These are phyloP conservation scores for Cadophora luteo-olivacea DNA, from an alignment of 2,329 filamentous ascomycete genomes.

Conservation along the genomic window DNA sequence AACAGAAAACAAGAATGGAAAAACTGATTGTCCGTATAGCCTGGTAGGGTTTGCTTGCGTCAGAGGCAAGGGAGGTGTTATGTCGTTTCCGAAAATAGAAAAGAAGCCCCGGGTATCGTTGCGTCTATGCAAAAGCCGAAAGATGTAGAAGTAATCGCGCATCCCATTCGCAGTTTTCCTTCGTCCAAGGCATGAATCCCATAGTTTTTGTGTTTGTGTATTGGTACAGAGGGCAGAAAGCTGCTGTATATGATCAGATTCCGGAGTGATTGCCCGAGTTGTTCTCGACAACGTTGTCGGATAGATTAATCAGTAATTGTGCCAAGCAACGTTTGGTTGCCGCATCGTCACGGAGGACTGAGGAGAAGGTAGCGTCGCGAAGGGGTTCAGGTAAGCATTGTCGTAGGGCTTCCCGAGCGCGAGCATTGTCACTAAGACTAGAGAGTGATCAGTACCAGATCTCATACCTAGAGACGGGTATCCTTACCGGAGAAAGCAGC, in stretches of 20 bases:
- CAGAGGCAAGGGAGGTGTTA: slow-evolving; percentile 31
- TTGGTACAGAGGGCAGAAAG: slow-evolving; percentile 40
- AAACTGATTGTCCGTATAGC: background rate
- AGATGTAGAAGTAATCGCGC: slow-evolving; percentile 33
- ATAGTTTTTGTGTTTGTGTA: slow-evolving; percentile 21
- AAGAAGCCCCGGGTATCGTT: slow-evolving; percentile 43
- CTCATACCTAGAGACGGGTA: background rate
- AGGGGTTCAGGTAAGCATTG: slow-evolving; percentile 98
- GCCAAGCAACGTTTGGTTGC: slow-evolving; percentile 97
- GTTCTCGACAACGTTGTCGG: slow-evolving; percentile 74
- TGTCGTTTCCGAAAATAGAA: slow-evolving; percentile 35
- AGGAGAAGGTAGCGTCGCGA: slow-evolving; percentile 96
- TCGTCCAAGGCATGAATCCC: slow-evolving; percentile 16
- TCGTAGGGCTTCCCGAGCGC: slow-evolving; percentile 90
- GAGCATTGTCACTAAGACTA: slow-evolving; percentile 93
- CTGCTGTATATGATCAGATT: slow-evolving; percentile 34
- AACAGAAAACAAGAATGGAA: background rate
- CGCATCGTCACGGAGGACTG: slow-evolving; percentile 93
- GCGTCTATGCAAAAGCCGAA: slow-evolving; percentile 44
- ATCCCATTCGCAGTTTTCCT: background rate
- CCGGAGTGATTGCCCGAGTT: slow-evolving; percentile 43
- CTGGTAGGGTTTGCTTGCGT: slow-evolving; percentile 30
- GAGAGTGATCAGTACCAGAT: slow-evolving; percentile 22
- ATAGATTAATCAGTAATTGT: slow-evolving; percentile 96
- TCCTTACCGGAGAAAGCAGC: slow-evolving; percentile 90